A percentile compares a stretch with the other conserved stretches of the same genome.
phyloP scores from a whole-genome alignment of 2,329 filamentous ascomycete species.

The Fusarium virguliforme region DNA sequence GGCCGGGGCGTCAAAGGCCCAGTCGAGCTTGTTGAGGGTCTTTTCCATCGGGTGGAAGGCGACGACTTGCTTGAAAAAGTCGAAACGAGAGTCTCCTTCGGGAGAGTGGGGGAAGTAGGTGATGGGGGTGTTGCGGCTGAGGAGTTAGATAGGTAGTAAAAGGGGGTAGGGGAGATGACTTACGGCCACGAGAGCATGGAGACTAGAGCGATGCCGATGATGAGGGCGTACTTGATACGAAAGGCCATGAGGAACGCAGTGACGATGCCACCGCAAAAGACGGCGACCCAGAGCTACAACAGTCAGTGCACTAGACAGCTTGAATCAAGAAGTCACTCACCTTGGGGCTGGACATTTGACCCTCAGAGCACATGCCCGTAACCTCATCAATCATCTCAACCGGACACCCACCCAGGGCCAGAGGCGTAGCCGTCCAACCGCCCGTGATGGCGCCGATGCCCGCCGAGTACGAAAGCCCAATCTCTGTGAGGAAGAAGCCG shows the following conservation, averaged over 20 bases:
- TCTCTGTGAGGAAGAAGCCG: slow-evolving; percentile 75
- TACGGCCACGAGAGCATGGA: slow-evolving; percentile 83
- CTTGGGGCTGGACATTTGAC: slow-evolving; percentile 84
- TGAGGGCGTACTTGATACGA: slow-evolving; percentile 81
- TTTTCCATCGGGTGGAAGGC: slow-evolving; percentile 79
- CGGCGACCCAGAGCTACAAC: slow-evolving; percentile 83
- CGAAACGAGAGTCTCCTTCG: slow-evolving; percentile 76
- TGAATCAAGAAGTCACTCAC: slow-evolving; percentile 57
- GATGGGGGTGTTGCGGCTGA: slow-evolving; percentile 76
- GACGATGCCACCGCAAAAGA: slow-evolving; percentile 84
- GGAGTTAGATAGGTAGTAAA: slow-evolving; percentile 1
- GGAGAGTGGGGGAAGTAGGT: slow-evolving; percentile 80
- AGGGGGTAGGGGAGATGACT: slow-evolving; percentile 51
- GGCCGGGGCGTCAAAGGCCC: slow-evolving; percentile 71
- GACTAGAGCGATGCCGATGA: slow-evolving; percentile 80
- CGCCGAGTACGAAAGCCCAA: slow-evolving; percentile 81
- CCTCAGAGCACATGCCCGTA: slow-evolving; percentile 67
- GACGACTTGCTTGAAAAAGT: slow-evolving; percentile 82
- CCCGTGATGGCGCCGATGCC: slow-evolving; percentile 89
- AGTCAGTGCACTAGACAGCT: slow-evolving; percentile 19
- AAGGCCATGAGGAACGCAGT: slow-evolving; percentile 87
- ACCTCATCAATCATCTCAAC: slow-evolving; percentile 65
- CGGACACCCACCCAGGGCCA: slow-evolving; percentile 83
- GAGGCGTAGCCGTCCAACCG: slow-evolving; percentile 74
- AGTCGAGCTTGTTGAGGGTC: slow-evolving; percentile 76